Evolutionary conservation across 2,329 filamentous ascomycete genomes (phyloP).

Genomic region (Tolypocladium paradoxum): DNA sequence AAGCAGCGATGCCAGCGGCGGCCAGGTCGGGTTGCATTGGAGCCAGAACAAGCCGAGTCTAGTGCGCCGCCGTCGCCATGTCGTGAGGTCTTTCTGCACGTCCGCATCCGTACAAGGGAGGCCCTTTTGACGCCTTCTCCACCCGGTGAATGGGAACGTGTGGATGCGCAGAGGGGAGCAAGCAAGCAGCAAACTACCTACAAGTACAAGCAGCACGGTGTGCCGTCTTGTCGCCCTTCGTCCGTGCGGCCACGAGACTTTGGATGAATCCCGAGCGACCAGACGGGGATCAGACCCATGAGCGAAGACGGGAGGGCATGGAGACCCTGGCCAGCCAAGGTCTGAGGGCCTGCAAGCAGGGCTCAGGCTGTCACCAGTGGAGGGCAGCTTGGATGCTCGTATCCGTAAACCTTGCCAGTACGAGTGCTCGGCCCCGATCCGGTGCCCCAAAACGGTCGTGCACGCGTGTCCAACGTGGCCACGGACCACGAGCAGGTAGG

Average conservation of each 20-base stretch:
- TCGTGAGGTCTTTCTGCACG: not conserved
- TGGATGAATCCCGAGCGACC: not conserved
- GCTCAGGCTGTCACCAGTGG: no score
- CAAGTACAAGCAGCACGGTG: no score
- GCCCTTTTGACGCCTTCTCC: not conserved
- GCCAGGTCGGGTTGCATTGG: not conserved
- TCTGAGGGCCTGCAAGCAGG: no score
- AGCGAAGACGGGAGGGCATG: not conserved
- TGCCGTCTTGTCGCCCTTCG: not conserved
- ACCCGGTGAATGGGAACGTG: not conserved
- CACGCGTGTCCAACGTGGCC: not conserved
- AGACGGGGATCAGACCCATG: not conserved
- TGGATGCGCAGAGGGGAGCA: not conserved
- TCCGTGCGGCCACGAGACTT: not conserved
- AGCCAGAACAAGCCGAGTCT: not conserved
- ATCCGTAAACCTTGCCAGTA: no score
- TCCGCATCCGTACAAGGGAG: not conserved
- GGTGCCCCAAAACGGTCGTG: not conserved
- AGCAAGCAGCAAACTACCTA: not conserved
- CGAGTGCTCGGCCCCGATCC: no score
- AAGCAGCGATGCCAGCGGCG: not conserved
- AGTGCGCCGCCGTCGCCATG: not conserved
- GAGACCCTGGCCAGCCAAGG: no score
- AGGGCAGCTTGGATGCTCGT: no score
- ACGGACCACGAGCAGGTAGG: not conserved